Evolutionary conservation across 2,329 filamentous ascomycete species (phyloP).

Genomic region (Talaromyces marneffei): DNA sequence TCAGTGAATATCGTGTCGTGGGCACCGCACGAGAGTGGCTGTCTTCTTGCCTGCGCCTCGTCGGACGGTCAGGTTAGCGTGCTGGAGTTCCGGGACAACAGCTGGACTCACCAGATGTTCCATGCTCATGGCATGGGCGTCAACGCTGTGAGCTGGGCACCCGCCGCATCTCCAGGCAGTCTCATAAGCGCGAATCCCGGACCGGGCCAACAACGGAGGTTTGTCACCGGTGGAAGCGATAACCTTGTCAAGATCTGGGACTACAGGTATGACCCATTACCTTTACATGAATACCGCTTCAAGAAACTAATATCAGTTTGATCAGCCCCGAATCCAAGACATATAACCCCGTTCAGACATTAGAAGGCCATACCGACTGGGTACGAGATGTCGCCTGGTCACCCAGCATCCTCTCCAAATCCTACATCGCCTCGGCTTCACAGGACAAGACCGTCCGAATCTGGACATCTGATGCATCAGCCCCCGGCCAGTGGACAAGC

Average conservation of each 20-base stretch:
- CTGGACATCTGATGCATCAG: conserved; percentile 74
- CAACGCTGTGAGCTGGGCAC: conserved; percentile 94
- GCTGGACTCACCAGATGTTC: conserved; percentile 84
- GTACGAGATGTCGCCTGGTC: conserved; percentile 97
- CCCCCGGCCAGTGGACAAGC: conserved; percentile 69
- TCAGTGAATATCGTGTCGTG: conserved; percentile 95
- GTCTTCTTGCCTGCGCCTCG: conserved; percentile 87
- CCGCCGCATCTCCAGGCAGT: conserved; percentile 74
- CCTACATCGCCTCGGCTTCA: conserved; percentile 90
- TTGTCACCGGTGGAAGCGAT: conserved; percentile 92
- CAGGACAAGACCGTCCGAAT: conserved; percentile 97
- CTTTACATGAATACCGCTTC: not conserved
- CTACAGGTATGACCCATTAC: conserved; percentile 52
- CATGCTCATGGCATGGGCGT: conserved; percentile 88
- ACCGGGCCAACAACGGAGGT: conserved; percentile 64
- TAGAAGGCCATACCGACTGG: conserved; percentile 88
- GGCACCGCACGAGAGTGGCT: conserved; percentile 95
- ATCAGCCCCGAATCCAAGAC: conserved; percentile 46
- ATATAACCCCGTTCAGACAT: conserved; percentile 50
- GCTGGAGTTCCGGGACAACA: conserved; percentile 94
- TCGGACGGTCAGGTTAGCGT: conserved; percentile 91
- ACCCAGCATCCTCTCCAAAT: conserved; percentile 88
- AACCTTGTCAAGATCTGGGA: conserved; percentile 92
- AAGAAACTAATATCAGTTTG: not conserved
- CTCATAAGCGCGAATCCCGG: conserved; percentile 67